Evolutionary conservation across 495 filamentous ascomycete genomes (phyloP), one percentile per base, ranked within the genome.

Genomic region (Trichocladium uniseriatum): DNA sequence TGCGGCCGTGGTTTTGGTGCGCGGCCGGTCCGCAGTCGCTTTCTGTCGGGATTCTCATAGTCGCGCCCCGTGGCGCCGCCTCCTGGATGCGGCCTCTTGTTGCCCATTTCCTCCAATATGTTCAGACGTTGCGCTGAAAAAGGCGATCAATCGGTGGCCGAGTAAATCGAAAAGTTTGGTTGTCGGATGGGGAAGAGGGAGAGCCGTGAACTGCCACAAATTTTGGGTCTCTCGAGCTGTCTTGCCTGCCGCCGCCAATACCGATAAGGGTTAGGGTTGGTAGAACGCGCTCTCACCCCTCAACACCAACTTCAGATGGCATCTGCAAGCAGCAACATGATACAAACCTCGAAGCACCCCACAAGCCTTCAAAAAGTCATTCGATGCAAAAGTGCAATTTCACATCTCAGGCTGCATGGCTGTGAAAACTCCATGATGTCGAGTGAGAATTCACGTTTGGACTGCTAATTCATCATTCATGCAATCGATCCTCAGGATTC

Each of bases 1-100:
- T 62, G 57, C 38, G 55, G 45, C 55, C 63, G 60, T 19, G 60
- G 34, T 31, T 51, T 53, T 44, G 58, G 55, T 51, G 55, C 54
- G 44, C 41, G 64, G 43, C 48, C 45, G 47, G 47, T 48, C 38
- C 31, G 59, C 46, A 45, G 39, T 38, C 34, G 56, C 38, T 43
- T 58, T 43, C 52, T 43, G 21, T 29, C 24, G 9, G 18, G 27
- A 22, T 42, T 49, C 20, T 55, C 44, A 18, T 24, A 32, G 38
- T 48, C 37, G 34, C 49, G 35, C 19, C 29, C 48, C 14, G 56
- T 49, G 15, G 48, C 5, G 38, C 69, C 62, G 18, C 52, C 53
- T 29, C 59, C 58, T 20, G 43, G 28, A n/a, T 41, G 55, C 4
- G 53, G 20, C 35, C 57, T 31, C 31, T 60, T 59, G 3, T 51